Base-by-base conservation (phyloP, 2,329 filamentous ascomycete genomes). In the Diplodia intermedia region DNA sequence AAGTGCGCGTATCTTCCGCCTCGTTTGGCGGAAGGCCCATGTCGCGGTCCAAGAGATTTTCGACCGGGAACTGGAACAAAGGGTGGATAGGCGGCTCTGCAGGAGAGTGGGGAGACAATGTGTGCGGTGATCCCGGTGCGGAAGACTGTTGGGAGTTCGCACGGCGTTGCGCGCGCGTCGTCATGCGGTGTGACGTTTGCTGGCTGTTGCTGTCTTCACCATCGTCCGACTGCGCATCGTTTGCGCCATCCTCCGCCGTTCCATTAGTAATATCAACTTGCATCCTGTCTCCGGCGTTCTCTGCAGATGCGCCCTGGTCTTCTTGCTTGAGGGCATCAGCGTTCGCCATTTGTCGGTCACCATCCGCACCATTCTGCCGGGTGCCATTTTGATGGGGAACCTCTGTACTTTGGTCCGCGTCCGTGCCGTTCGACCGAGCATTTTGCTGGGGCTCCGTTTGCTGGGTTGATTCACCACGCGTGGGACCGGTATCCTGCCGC, bases 1-100 rank as follows among this genome's bases (percentile, higher is more conserved):
- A 80, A 68, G 90, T 86, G 69, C 92, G 88, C 53, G 92, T 89
- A 69, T 95, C 91, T 71, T 94, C 91, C 1, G 92, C 92, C 79
- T 95, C 92, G 31, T 83, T 80, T 20, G 88, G 84, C 0, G 91
- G 91, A 2, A 96, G 85, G 1, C 90, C 90, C 49, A 91, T 81
- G 75, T 93, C 88, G 67, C 89, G 85, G 76, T 94, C 90, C 2
- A 89, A 86, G 66, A 86, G 84, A 29, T 87, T 86, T 38, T 86
- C 82, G 31, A 81, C 75, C 0, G 92, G 90, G 43, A 90, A 86
- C 53, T 88, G 78, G 78, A 93, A 96, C 73, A 93, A 87, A 3
- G 91, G 91, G 75, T 94, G 90, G 69, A 94, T 86, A 33, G 85
- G 86, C n/a, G 83, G 81, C 4, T 78, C 76, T 5, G 80, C 79